phyloP scores from a whole-genome alignment of 2,329 filamentous ascomycete genomes.

The Sporothrix phasma region DNA sequence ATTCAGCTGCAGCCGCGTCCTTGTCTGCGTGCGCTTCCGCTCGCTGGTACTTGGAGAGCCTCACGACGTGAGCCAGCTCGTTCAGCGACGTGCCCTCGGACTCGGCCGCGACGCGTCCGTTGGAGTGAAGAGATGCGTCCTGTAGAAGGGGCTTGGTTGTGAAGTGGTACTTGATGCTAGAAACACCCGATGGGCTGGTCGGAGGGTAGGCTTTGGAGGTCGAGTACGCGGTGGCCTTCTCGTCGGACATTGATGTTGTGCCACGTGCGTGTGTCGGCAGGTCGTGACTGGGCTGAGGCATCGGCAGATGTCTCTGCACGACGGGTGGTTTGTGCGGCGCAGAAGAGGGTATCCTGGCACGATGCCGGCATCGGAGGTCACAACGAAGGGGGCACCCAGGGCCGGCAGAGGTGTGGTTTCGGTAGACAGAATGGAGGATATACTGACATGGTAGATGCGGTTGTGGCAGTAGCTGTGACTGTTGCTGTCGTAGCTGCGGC shows the following conservation, averaged over 20 bases:
- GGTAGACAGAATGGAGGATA: neutral
- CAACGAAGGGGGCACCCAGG: neutral
- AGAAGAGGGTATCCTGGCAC: neutral
- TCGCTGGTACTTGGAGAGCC: slow-evolving; percentile 72
- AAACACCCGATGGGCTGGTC: slow-evolving; percentile 32
- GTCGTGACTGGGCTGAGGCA: neutral
- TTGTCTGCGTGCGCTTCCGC: slow-evolving; percentile 64
- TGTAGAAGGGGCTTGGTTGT: slow-evolving; percentile 48
- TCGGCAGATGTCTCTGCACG: neutral
- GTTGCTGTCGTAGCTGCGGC: slow-evolving; percentile 13
- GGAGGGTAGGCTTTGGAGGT: slow-evolving; percentile 21
- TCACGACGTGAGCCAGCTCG: slow-evolving; percentile 68
- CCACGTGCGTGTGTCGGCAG: neutral
- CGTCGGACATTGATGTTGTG: neutral
- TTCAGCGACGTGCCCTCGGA: slow-evolving; percentile 60
- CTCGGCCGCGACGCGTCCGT: slow-evolving; percentile 49
- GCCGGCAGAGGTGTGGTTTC: neutral
- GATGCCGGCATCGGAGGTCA: neutral
- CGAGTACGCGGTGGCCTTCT: neutral
- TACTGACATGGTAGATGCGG: slow-evolving; percentile 15
- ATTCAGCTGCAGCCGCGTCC: slow-evolving; percentile 63
- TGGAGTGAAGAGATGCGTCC: slow-evolving; percentile 57
- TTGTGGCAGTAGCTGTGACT: slow-evolving; percentile 22
- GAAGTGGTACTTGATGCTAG: slow-evolving; percentile 30
- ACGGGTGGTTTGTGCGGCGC: neutral